Percentiles rank a stretch among this genome's conserved stretches.
Conservation (phyloP, 768 basidiomycete species). For the Auriculariales sp. region DNA sequence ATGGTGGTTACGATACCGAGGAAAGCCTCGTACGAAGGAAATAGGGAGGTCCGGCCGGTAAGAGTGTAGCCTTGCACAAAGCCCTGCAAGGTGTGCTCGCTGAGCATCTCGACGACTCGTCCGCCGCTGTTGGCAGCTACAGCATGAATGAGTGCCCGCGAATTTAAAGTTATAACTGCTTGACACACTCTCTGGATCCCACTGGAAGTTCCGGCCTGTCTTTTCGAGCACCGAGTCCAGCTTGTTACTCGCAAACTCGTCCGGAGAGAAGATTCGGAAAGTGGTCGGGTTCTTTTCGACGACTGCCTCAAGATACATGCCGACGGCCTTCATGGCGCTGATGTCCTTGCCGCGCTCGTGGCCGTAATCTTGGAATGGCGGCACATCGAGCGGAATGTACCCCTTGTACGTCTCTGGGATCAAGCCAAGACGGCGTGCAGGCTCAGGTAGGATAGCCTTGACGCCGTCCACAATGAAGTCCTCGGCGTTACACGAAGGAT, state of each 20-base stretch:
- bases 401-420: constrained; percentile 50
- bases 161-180: constrained; percentile 8
- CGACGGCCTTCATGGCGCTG: constrained; percentile 67
- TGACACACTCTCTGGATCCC: constrained; percentile 36
- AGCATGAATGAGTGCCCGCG: not conserved
- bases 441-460: constrained; percentile 41
- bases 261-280: constrained; percentile 86
- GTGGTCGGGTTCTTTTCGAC: constrained; percentile 52
- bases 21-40: constrained; percentile 89
- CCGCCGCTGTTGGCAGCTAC: constrained; percentile 42
- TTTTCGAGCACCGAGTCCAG: constrained; percentile 65
- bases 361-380: constrained; percentile 46
- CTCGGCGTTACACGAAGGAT: constrained; percentile 2
- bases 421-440: constrained; percentile 53
- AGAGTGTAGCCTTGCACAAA: constrained; percentile 90
- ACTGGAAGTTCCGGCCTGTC: constrained; percentile 67
- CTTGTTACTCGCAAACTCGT: constrained; percentile 79
- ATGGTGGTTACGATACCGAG: constrained; percentile 80
- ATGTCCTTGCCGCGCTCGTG: constrained; percentile 40
- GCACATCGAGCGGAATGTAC: constrained; percentile 45
- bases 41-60: constrained; percentile 71
- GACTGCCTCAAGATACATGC: constrained; percentile 40
- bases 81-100: constrained; percentile 78
- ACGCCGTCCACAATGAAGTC: constrained; percentile 28
- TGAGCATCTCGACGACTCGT: constrained; percentile 77